phyloP scores from a whole-genome alignment of 148 eudicot genomes.

The Rhododendron ovatum region DNA sequence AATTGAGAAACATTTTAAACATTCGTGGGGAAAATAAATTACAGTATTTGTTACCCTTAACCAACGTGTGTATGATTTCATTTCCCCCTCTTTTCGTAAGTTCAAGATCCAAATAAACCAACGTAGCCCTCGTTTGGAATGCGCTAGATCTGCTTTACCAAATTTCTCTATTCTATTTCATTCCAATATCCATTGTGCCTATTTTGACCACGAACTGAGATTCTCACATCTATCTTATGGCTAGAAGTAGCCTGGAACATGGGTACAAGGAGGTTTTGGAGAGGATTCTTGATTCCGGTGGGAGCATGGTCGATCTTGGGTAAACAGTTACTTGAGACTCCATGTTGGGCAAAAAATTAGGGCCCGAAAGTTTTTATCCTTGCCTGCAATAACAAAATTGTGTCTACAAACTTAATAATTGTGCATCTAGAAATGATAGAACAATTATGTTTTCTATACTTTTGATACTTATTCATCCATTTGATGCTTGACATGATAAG shows the following conservation, averaged over 20 bases:
- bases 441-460: background rate
- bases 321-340: too few species aligned
- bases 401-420: background rate
- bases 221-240: background rate
- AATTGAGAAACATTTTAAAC: too few species aligned
- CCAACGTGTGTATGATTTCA: too few species aligned
- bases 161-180: too few species aligned
- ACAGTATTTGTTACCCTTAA: too few species aligned
- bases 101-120: too few species aligned
- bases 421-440: background rate
- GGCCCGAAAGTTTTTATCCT: background rate
- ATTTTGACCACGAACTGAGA: background rate
- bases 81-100: too few species aligned
- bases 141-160: too few species aligned
- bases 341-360: background rate
- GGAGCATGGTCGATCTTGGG: background rate
- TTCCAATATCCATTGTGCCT: background rate
- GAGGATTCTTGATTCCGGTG: background rate
- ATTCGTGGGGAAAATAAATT: too few species aligned
- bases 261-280: background rate
- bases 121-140: too few species aligned
- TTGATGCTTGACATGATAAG: background rate
- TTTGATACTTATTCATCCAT: background rate
- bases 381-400: background rate
- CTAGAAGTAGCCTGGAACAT: background rate